Conservation (phyloP, 805 yeast species). For the Metschnikowia orientalis region DNA sequence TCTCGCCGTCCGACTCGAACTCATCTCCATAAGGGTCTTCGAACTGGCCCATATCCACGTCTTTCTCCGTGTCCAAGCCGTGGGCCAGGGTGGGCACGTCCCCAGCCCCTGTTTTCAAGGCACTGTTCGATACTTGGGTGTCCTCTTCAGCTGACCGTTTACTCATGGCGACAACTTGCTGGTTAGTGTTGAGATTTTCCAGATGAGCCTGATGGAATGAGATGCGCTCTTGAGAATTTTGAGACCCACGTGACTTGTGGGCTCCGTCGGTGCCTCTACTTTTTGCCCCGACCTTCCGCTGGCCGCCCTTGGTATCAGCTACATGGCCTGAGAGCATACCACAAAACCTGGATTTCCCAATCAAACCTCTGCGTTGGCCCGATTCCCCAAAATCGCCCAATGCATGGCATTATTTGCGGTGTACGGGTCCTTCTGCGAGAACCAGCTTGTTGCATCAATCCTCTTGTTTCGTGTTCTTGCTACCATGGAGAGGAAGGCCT, state of each 20-base stretch:
- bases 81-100: conserved; percentile 40
- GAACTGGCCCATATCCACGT: conserved; percentile 72
- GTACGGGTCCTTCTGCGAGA: conserved; percentile 8
- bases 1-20: conserved; percentile 86
- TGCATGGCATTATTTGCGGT: neutral
- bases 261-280: too few relatives aligned
- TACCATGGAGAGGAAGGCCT: conserved; percentile 26
- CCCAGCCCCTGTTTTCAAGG: conserved; percentile 32
- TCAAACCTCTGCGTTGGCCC: too few relatives aligned
- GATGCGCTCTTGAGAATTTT: conserved; percentile 11
- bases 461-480: neutral
- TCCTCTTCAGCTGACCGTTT: conserved; percentile 17
- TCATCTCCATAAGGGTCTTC: conserved; percentile 91
- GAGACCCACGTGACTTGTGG: conserved; percentile 14
- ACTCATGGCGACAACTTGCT: conserved; percentile 9
- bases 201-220: conserved; percentile 6
- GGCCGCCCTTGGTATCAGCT: neutral
- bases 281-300: too few relatives aligned
- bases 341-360: too few relatives aligned
- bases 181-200: too few relatives aligned
- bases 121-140: conserved; percentile 21
- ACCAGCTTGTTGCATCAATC: neutral
- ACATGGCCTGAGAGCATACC: too few relatives aligned
- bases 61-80: conserved; percentile 28
- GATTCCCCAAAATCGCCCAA: too few relatives aligned